Conservation (phyloP, 129 eudicot species). For the Tanacetum coccineum region DNA sequence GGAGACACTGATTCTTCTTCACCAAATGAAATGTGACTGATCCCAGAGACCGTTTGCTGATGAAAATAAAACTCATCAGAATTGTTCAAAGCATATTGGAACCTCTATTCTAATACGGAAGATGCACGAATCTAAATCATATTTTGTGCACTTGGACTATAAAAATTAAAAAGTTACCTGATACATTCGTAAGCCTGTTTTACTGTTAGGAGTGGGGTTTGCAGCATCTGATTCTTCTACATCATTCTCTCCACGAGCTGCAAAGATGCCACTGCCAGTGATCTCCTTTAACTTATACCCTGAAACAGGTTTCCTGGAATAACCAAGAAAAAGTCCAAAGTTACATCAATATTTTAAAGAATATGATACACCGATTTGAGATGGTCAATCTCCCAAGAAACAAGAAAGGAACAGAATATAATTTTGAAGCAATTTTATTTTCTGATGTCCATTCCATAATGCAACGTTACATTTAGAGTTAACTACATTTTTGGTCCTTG, state of each 20-base stretch:
- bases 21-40: constrained; percentile 88
- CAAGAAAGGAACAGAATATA: too few species aligned
- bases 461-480: too few species aligned
- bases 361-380: too few species aligned
- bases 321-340: not conserved
- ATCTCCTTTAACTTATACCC: constrained; percentile 77
- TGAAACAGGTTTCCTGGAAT: constrained; percentile 78
- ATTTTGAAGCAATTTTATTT: too few species aligned
- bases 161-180: constrained; percentile 48
- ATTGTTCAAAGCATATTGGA: not conserved
- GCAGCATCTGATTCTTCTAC: constrained; percentile 50
- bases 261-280: constrained; percentile 77
- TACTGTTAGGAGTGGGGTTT: constrained; percentile 41
- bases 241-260: constrained; percentile 46
- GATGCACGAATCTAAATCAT: not conserved
- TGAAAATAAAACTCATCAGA: constrained; percentile 8
- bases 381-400: too few species aligned
- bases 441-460: too few species aligned
- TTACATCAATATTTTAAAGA: not conserved
- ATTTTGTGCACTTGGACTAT: not conserved
- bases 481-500: too few species aligned
- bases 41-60: constrained; percentile 83
- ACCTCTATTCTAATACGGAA: not conserved
- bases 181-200: constrained; percentile 88
- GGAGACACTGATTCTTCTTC: constrained; percentile 76